A percentile compares a stretch with the other conserved stretches of the same genome.
Evolutionary conservation across 768 basidiomycete species (phyloP).

Genomic region (Sporobolomyces phaffii): DNA sequence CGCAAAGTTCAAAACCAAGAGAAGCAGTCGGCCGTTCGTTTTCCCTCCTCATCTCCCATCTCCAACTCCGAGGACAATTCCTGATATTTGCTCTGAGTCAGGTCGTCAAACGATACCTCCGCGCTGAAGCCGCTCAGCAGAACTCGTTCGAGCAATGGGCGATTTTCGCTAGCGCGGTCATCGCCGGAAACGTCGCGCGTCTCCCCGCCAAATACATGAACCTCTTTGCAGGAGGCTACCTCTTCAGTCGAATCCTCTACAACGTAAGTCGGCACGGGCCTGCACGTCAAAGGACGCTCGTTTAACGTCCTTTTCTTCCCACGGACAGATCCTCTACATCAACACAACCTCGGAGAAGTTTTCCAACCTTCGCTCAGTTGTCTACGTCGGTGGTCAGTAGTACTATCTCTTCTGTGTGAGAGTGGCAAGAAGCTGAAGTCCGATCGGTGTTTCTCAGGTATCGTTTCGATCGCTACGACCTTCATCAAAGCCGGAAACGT

Average conservation of each 20-base stretch:
- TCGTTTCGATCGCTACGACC: background rate
- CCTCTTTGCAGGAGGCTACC: background rate
- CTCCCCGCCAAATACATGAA: constrained; percentile 1
- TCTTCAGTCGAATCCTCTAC: background rate
- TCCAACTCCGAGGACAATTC: background rate
- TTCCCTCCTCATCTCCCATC: background rate
- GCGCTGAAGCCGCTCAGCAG: constrained; percentile 15
- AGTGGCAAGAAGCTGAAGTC: no score
- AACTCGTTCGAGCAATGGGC: constrained; percentile 20
- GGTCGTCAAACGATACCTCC: constrained; percentile 7
- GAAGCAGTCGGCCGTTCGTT: constrained; percentile 8
- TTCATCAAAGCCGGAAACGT: constrained; percentile 15
- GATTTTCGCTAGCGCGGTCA: constrained; percentile 12
- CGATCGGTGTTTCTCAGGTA: background rate
- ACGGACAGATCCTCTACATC: constrained; percentile 13
- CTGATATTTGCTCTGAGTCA: no score
- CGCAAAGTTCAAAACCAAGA: background rate
- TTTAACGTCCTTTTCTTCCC: no score
- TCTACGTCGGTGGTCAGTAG: constrained; percentile 8
- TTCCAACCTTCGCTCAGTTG: constrained; percentile 1
- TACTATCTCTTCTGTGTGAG: no score
- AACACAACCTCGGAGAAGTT: background rate
- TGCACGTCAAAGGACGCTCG: no score
- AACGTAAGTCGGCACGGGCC: background rate
- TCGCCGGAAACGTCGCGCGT: constrained; percentile 6